Evolutionary conservation across 163 green algal genomes (phyloP), one percentile per base, ranked within the genome.

Genomic region (Scenedesmus sp.): DNA sequence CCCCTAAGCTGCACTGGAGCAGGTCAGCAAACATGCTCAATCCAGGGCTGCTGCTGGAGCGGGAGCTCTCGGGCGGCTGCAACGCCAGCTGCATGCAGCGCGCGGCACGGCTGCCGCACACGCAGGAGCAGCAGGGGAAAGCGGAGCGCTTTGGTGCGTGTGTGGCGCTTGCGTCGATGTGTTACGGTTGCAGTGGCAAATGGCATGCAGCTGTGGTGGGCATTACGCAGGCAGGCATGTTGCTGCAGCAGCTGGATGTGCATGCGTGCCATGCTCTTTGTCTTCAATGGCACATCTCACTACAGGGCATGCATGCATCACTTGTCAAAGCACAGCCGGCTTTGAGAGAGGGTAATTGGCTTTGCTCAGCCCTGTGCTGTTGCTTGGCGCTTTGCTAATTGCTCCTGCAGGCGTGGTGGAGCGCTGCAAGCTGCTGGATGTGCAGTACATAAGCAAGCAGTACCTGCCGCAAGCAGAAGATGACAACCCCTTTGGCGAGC

Each of bases 391-490:
- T 23, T 76, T 26, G 70, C 6, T 79, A 0, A 23, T n/a, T 79
- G 70, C 70, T 13, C 70, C 55, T 64, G 76, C 87, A 91, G 87
- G n/a, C 12, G 55, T 86, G 15, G 81, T 85, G 1, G 87, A 91
- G 52, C 87, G 76, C 56, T 77, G 55, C n/a, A 86, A 86, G 74
- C 56, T 91, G 87, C 57, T 91, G 2, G 20, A 60, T 8, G 73
- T 91, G 4, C 74, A 86, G 62, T 91, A 87, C 64, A 66, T 90
- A 18, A 66, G 10, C 4, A 90, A 90, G 85, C 73, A 54, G 64
- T 54, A 83, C 13, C 7, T 83, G 46, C 85, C 79, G 52, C 64
- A 64, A 77, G 55, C 46, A 55, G 59, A n/a, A 59, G 46, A 10
- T 83, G 46, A 13, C 3, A 18, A 66, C 79, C 12, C 85, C 18